These are phyloP conservation scores for Crithidia bombi DNA, from an alignment of 208 protist species.

Conservation along the genomic window DNA sequence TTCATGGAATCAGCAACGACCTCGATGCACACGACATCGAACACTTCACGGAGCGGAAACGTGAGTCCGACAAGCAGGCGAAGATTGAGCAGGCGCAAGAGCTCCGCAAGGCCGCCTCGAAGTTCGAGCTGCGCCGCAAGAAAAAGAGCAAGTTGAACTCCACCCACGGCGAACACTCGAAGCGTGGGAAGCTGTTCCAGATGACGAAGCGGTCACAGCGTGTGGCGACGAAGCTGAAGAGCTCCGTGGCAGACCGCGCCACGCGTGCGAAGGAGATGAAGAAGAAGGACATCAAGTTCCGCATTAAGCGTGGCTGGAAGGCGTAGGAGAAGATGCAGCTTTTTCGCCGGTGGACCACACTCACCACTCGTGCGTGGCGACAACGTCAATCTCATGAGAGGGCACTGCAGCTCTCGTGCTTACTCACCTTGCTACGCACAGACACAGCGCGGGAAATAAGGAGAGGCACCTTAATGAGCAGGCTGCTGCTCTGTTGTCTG, in stretches of 20 bases:
- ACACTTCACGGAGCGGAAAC: slow-evolving; percentile 86
- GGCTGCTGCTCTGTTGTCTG: no score
- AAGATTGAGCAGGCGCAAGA: slow-evolving; percentile 87
- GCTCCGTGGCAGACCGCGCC: slow-evolving; percentile 73
- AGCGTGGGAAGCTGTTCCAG: slow-evolving; percentile 90
- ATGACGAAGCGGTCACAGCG: slow-evolving; percentile 91
- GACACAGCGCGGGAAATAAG: no score
- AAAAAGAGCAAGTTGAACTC: slow-evolving; percentile 92
- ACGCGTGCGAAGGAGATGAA: slow-evolving; percentile 87
- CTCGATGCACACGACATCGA: slow-evolving; percentile 85
- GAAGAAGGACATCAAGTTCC: slow-evolving; percentile 94
- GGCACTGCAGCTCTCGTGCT: no score
- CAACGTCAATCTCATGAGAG: no score
- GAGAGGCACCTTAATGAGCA: no score
- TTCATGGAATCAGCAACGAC: slow-evolving; percentile 82
- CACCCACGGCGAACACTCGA: slow-evolving; percentile 85
- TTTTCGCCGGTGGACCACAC: no score
- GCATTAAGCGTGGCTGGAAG: slow-evolving; percentile 92
- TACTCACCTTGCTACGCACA: no score
- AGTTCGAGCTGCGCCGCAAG: slow-evolving; percentile 90
- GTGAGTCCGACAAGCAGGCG: slow-evolving; percentile 75
- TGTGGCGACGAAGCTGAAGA: slow-evolving; percentile 86
- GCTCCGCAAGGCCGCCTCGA: slow-evolving; percentile 75
- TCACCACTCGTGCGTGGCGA: no score
- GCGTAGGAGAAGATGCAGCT: slow-evolving; percentile 49